Conservation (phyloP, 257 asterid species). For the Solanum ossicruentum region DNA sequence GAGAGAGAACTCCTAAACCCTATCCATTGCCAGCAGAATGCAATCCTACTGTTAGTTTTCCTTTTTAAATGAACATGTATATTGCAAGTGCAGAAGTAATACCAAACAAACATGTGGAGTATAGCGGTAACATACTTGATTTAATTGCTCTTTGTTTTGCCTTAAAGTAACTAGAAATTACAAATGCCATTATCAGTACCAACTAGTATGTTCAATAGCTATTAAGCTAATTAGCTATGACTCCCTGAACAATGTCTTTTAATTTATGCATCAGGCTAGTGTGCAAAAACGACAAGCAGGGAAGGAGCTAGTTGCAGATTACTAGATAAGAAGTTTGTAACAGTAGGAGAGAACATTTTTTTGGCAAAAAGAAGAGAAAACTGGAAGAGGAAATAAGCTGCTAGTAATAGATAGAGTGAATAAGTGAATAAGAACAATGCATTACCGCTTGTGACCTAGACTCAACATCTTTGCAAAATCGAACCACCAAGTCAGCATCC, state of each 20-base stretch:
- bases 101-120: background rate
- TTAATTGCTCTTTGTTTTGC: background rate
- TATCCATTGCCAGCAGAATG: background rate
- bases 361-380: background rate
- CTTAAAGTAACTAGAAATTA: background rate
- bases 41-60: background rate
- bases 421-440: background rate
- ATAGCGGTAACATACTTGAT: background rate
- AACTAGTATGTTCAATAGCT: background rate
- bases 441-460: slow-evolving; percentile 60
- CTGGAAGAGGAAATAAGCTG: background rate
- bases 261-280: background rate
- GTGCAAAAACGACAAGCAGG: background rate
- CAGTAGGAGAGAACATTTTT: background rate
- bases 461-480: slow-evolving; percentile 92
- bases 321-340: background rate
- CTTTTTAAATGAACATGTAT: background rate
- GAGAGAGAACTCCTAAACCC: background rate
- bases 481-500: slow-evolving; percentile 65
- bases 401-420: background rate
- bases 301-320: background rate
- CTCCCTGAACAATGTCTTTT: background rate
- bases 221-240: background rate
- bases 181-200: background rate
- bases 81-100: background rate